These are phyloP conservation scores for Baorangia bicolor DNA, from an alignment of 768 basidiomycete genomes.

Conservation along the genomic window DNA sequence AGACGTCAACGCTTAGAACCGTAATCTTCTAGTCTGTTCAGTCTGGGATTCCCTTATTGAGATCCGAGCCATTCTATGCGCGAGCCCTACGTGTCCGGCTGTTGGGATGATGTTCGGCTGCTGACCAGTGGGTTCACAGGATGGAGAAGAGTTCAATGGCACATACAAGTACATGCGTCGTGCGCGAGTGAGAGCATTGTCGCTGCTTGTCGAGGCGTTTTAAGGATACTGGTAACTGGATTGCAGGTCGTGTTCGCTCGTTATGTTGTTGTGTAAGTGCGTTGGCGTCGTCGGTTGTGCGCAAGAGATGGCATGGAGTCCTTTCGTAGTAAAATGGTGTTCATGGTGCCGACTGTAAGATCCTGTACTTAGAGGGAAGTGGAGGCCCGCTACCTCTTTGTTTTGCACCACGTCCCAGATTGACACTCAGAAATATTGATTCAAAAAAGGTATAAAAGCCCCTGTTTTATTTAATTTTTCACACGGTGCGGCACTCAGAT, in stretches of 20 bases:
- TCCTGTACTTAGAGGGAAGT: no score
- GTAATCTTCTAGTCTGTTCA: not conserved
- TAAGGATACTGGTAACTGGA: not conserved
- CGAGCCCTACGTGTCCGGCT: not conserved
- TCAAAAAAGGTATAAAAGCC: no score
- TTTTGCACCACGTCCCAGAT: no score
- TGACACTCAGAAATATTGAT: no score
- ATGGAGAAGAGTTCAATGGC: not conserved
- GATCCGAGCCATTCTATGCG: not conserved
- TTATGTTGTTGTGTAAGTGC: not conserved
- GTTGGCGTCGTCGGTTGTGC: not conserved
- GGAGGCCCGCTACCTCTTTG: no score
- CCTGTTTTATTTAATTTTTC: no score
- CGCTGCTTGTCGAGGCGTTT: not conserved
- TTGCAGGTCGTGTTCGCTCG: no score
- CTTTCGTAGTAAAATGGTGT: not conserved
- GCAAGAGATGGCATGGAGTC: not conserved
- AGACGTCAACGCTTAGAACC: not conserved
- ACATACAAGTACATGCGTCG: not conserved
- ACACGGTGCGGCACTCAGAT: no score
- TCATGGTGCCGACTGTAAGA: not conserved
- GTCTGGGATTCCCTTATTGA: not conserved
- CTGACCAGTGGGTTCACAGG: no score
- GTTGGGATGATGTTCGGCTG: no score
- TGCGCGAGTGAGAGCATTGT: not conserved